phyloP scores from a whole-genome alignment of 495 filamentous ascomycete species.

The Penicillium pancosmium region DNA sequence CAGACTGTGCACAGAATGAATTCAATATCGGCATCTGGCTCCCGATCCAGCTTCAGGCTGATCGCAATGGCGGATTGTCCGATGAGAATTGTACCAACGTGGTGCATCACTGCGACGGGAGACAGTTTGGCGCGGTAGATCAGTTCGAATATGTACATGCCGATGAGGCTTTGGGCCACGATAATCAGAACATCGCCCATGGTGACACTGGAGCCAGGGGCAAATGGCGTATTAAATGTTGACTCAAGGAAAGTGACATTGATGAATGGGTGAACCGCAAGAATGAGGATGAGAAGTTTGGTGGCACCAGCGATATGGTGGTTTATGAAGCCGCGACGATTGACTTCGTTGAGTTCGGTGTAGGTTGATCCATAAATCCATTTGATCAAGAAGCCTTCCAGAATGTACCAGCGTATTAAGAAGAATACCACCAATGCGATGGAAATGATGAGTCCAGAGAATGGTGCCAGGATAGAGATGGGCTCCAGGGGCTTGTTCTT shows the following conservation, averaged over 20 bases:
- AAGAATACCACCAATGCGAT: conserved; percentile 47
- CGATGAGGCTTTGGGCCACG: conserved; percentile 47
- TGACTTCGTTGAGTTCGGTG: conserved; percentile 35
- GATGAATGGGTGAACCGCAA: conserved; percentile 51
- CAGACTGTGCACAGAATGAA: conserved; percentile 52
- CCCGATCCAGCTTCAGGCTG: conserved; percentile 37
- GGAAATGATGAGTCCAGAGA: conserved; percentile 47
- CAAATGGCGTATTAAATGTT: conserved; percentile 37
- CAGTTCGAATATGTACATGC: conserved; percentile 53
- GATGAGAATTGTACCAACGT: conserved; percentile 51
- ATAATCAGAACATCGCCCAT: conserved; percentile 49
- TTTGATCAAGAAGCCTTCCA: conserved; percentile 45
- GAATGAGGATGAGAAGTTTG: conserved; percentile 45
- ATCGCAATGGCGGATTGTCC: conserved; percentile 50
- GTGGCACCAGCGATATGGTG: conserved; percentile 52
- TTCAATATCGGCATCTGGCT: conserved; percentile 51
- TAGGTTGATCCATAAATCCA: conserved; percentile 41
- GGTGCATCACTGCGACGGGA: conserved; percentile 46
- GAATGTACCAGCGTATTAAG: conserved; percentile 43
- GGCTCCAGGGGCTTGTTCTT: conserved; percentile 10
- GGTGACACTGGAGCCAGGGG: conserved; percentile 32
- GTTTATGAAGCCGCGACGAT: conserved; percentile 51
- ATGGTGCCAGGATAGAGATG: conserved; percentile 46
- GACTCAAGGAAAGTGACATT: conserved; percentile 37
- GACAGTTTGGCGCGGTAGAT: conserved; percentile 48